A percentile compares a stretch with the other conserved stretches of the same genome.
phyloP scores from a whole-genome alignment of 768 basidiomycete species.

The Tulasnella sp. region DNA sequence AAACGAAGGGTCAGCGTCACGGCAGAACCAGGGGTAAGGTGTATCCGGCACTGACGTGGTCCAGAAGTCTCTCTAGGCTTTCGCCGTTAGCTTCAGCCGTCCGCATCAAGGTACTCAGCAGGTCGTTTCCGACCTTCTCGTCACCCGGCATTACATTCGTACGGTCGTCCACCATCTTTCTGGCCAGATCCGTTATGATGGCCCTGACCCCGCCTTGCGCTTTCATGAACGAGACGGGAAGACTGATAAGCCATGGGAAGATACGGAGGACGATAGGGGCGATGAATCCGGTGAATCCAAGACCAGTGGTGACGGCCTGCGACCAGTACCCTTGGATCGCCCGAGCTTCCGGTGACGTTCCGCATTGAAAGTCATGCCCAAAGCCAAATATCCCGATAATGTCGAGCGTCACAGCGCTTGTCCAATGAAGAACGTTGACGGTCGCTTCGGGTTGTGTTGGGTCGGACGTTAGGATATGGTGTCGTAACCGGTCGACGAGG shows the following conservation, averaged over 20 bases:
- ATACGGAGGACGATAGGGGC: conserved; percentile 22
- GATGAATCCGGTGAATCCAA: conserved; percentile 18
- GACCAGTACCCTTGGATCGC: conserved; percentile 25
- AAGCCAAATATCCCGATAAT: conserved; percentile 30
- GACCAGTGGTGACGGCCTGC: conserved; percentile 21
- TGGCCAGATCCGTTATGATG: conserved; percentile 21
- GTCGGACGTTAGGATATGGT: conserved; percentile 20
- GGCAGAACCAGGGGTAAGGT: neutral
- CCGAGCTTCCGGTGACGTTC: conserved; percentile 25
- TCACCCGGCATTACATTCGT: neutral
- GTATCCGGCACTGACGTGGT: conserved; percentile 14
- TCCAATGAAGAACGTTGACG: conserved; percentile 18
- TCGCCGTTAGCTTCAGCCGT: neutral
- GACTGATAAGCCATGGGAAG: conserved; percentile 23
- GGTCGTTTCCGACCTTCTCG: conserved; percentile 13
- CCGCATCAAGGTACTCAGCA: conserved; percentile 11
- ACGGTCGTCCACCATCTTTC: neutral
- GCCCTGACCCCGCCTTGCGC: conserved; percentile 23
- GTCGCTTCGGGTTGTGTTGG: neutral
- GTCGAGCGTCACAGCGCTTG: conserved; percentile 21
- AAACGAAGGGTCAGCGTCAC: neutral
- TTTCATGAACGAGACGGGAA: conserved; percentile 23
- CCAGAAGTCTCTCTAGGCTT: conserved; percentile 18
- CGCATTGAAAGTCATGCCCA: conserved; percentile 32
- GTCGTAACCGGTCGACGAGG: neutral